Base-by-base conservation (phyloP, 768 basidiomycete genomes). In the Omphalotus guepiniiformis region DNA sequence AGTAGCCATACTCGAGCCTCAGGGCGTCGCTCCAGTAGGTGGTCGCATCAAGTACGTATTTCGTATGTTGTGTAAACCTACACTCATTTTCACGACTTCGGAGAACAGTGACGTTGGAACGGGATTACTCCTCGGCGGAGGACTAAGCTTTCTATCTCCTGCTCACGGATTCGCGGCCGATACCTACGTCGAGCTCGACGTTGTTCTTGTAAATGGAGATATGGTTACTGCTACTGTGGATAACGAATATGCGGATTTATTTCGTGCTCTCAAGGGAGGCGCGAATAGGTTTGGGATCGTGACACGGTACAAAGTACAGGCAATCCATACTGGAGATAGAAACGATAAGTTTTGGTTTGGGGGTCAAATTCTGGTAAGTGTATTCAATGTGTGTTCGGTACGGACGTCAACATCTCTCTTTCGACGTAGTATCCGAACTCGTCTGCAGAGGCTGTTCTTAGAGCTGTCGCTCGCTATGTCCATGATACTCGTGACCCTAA, bases 261-360 rank as follows among this genome's bases (percentile, higher is more conserved):
- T 75, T 57, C 61, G 64, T 28, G 72, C 72, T 5, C 57, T 75
- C 37, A 73, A 73, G 50, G 72, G 72, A 2, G 71, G 72, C 13
- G 72, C 61, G 3, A 73, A 69, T 55, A 63, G 72, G 6, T 72
- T 73, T 51, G 72, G 72, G 2, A 73, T 75, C 37, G 71, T 73
- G 16, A 73, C 72, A 15, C 59, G 72, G 13, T 73, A 72, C 45
- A 68, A 68, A 30, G 60, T 75, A 8, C 49, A 64, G 22, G 65
- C 70, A 13, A 58, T 69, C 6, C 69, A 68, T 42, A 69, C 67
- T 6, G 73, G 71, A 2, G 65, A 64, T 4, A 59, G 58, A 19
- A 60, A 61, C 4, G 65, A 70, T 27, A 69, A 68, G 47, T 58
- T 55, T 30, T 71, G 61, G 56, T 70, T 63, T 53, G 73, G 73